Evolutionary conservation across 768 basidiomycete species (phyloP).

Genomic region (Lactarius trivialis): DNA sequence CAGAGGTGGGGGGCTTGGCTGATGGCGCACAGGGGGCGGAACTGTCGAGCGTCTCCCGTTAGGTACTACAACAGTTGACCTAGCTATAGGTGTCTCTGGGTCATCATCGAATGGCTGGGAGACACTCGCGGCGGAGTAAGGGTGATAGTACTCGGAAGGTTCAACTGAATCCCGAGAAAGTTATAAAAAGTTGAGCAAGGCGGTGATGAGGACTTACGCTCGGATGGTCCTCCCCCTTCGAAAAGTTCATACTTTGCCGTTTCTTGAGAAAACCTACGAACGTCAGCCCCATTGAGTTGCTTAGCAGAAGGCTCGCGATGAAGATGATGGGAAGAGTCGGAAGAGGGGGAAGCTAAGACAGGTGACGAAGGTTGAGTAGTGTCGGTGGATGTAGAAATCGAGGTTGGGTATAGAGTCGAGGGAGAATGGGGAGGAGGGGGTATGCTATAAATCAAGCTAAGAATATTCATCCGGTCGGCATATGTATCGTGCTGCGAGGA

Average conservation of each 20-base stretch:
- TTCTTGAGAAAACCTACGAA: slow-evolving; percentile 21
- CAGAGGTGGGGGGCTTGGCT: slow-evolving; percentile 21
- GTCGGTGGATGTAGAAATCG: slow-evolving; percentile 40
- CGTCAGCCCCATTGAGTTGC: slow-evolving; percentile 22
- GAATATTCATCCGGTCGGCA: slow-evolving; percentile 89
- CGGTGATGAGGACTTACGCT: slow-evolving; percentile 7
- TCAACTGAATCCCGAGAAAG: background rate
- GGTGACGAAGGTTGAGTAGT: slow-evolving; percentile 48
- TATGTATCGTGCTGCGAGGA: slow-evolving; percentile 81
- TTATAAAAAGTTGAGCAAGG: background rate
- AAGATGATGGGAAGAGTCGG: slow-evolving; percentile 41
- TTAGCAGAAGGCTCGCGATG: slow-evolving; percentile 28
- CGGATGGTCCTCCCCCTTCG: slow-evolving; percentile 1
- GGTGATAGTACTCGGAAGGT: slow-evolving; percentile 21
- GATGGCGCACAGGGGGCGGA: slow-evolving; percentile 25
- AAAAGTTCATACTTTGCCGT: slow-evolving; percentile 24
- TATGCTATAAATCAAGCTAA: slow-evolving; percentile 84
- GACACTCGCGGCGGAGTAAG: slow-evolving; percentile 23
- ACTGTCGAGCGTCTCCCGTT: slow-evolving; percentile 20
- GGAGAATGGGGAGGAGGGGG: slow-evolving; percentile 66
- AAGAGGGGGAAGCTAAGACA: slow-evolving; percentile 44
- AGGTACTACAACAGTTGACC: background rate
- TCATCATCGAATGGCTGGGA: slow-evolving; percentile 13
- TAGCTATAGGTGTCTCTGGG: slow-evolving; percentile 17
- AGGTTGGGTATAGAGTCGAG: slow-evolving; percentile 42